These are phyloP conservation scores for Darksidea phi DNA, from an alignment of 495 filamentous ascomycete genomes.

Conservation along the genomic window DNA sequence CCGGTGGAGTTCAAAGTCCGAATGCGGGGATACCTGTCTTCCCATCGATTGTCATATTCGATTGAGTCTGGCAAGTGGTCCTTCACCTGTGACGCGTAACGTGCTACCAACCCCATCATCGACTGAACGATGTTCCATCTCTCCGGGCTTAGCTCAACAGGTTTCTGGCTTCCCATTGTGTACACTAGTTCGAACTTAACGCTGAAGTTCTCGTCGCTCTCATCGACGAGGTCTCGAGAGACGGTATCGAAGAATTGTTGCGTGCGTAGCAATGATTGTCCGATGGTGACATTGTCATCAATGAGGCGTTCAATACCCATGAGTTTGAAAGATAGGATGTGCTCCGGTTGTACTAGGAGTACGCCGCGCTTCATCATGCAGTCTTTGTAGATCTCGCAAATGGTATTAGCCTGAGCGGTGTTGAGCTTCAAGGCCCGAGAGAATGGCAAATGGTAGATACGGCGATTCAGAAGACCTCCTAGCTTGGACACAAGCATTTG, in stretches of 20 bases:
- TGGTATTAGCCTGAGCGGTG: slow-evolving; percentile 24
- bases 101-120: slow-evolving; percentile 50
- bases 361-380: slow-evolving; percentile 50
- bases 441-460: slow-evolving; percentile 62
- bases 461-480: slow-evolving; percentile 59
- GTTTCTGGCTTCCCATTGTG: slow-evolving; percentile 58
- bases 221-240: slow-evolving; percentile 41
- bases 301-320: slow-evolving; percentile 57
- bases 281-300: slow-evolving; percentile 31
- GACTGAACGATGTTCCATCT: slow-evolving; percentile 62
- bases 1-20: slow-evolving; percentile 47
- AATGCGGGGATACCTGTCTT: slow-evolving; percentile 48
- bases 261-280: slow-evolving; percentile 19
- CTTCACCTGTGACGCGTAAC: slow-evolving; percentile 32
- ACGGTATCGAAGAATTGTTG: slow-evolving; percentile 34
- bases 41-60: slow-evolving; percentile 40
- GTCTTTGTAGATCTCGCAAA: slow-evolving; percentile 47
- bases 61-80: slow-evolving; percentile 41
- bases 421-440: slow-evolving; percentile 52
- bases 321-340: slow-evolving; percentile 66
- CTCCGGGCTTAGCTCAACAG: slow-evolving; percentile 56
- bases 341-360: slow-evolving; percentile 65
- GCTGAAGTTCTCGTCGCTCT: slow-evolving; percentile 41
- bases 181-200: slow-evolving; percentile 53
- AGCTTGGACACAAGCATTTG: slow-evolving; percentile 60